phyloP scores from a whole-genome alignment of 345 rosid species.

The Eucalyptus cloeziana region DNA sequence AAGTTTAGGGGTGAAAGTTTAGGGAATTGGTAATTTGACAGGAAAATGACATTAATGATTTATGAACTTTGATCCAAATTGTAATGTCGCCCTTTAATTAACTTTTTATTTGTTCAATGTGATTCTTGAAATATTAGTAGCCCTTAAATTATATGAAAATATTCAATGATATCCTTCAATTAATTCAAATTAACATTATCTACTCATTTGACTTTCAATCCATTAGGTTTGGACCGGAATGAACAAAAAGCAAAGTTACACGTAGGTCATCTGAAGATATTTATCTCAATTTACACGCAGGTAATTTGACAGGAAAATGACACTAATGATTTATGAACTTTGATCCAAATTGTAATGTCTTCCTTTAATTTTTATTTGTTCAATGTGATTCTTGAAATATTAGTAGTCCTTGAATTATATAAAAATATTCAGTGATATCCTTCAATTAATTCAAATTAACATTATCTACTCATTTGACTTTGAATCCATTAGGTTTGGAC shows the following conservation, averaged over 20 bases:
- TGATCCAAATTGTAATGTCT: neutral
- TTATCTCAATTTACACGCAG: neutral
- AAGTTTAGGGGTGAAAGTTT: neutral
- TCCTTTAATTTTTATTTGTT: neutral
- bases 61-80: neutral
- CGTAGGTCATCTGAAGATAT: neutral
- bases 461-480: neutral
- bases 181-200: neutral
- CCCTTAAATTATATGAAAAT: neutral
- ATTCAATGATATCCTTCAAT: neutral
- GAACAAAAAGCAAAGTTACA: neutral
- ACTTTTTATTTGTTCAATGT: neutral
- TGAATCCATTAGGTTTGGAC: neutral
- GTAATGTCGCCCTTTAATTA: neutral
- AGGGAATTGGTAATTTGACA: neutral
- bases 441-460: neutral
- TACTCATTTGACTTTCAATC: neutral
- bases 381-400: neutral
- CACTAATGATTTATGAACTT: neutral
- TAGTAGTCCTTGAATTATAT: neutral
- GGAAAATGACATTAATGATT: neutral
- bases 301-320: neutral
- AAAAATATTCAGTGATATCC: neutral
- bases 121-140: neutral
- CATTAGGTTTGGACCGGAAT: neutral